Base-by-base conservation (phyloP, 2,329 filamentous ascomycete species). In the Fusarium buxicola region DNA sequence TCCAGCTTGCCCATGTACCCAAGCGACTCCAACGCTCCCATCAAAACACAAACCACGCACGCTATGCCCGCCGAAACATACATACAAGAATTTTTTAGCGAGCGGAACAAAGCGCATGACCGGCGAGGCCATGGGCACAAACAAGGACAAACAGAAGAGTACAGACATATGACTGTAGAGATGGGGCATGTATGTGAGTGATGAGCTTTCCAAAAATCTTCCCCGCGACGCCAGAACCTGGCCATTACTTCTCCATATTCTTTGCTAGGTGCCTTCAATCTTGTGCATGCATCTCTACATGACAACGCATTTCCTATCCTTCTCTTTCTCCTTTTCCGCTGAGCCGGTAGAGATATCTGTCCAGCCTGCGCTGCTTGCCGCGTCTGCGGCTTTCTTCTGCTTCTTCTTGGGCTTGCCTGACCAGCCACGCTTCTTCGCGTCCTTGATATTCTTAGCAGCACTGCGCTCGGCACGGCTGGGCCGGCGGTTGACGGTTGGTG, bases 381-480 rank as follows among this genome's bases (percentile, higher is more conserved):
- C 75, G 55, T 84, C 82, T 39, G 36, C 69, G 64, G 50, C 80
- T 51, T 75, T 75, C 66, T 75, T 77, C 59, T 74, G 79, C 45
- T 75, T 76, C 65, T 78, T 81, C 59, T 72, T 78, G 53, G 63
- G 63, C 63, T 78, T 75, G 55, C 77, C 75, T 32, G 73, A 79
- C 85, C 86, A 89, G 1, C 86, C 86, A 28, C 79, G 80, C 66
- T 80, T 81, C 75, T 82, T 86, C 2, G 86, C 86, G 59, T 88
- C 86, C 15, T 82, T 80, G 25, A 89, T 84, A 64, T 89, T 89
- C 74, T 84, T 87, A 9, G 85, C 81, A 7, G 86, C 86, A 54
- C 85, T 86, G 25, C 85, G 78, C 69, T 86, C 84, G 2, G 86
- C 86, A 35, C 86, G 81, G 66, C 85, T 87, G 32, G 78, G 78